Base-by-base conservation (phyloP, 352 stramenopile species). In the Globisporangium mamillatum region DNA sequence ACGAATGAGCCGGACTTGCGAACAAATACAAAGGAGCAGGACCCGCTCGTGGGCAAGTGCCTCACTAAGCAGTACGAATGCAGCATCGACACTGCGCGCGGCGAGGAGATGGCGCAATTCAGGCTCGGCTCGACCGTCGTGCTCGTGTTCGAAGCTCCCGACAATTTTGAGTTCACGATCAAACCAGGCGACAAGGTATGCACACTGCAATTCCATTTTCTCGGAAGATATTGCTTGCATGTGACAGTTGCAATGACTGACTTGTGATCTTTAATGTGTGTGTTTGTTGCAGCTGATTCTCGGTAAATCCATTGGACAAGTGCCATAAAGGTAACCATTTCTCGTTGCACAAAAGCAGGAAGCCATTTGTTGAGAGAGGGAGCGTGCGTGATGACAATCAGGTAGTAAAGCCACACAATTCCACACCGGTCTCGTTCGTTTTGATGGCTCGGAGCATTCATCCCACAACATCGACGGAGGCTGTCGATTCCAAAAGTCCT, bases 121-220 rank as follows among this genome's bases (percentile, higher is more conserved):
- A 92, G 90, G 80, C 70, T 96, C 50, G 87, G 89, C 22, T 96
- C 89, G 53, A 96, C 89, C 1, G 84, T 96, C 58, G 88, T 96
- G 60, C 69, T 96, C 20, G 83, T 96, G 50, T 96, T 96, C 59
- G 87, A 96, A 66, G 83, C 87, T 5, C 87, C 86, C 0, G 76
- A 86, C 1, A 77, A 87, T 57, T 94, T 94, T 66, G 68, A 87
- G 50, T 94, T 94, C 67, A 91, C 76, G 44, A 83, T 91, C 41
- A 65, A 86, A 50, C 81, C 83, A 9, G 86, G 88, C 38, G 82
- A 96, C 50, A 92, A 92, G 75, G 80, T 95, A n/a, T 46, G 4
- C 12, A 46, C 55, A 14, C 18, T 16, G 2, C 18, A 10, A 5
- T 54, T 36, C 20, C 16, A 48, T 48, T 46, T 41, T 27, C 5